Evolutionary conservation across 208 protist genomes (phyloP), one percentile per base, ranked within the genome.

Genomic region (Acanthamoeba triangularis): DNA sequence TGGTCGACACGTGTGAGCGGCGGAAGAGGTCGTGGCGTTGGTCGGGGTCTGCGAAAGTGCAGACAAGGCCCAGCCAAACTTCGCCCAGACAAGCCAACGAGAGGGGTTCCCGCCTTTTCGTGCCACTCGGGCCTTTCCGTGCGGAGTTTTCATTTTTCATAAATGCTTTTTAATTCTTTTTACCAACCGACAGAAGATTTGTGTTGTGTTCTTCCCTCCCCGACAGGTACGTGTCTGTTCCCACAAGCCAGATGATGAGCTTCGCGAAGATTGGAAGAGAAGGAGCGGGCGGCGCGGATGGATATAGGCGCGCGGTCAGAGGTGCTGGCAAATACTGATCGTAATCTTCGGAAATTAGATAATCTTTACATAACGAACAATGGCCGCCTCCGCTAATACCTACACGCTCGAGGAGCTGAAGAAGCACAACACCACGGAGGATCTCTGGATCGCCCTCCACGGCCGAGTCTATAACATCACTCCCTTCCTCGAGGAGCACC

Each of bases 381-480:
- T 85, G 41, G 41, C 54, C 52, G 59, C 84, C 35, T 2, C n/a
- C 56, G 25, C 14, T 3, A 95, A 92, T 78, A 96, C 84, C 69
- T 82, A 54, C 95, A 95, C 98, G 76, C 98, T 98, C 97, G 98
- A 98, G 76, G 98, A 99, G 96, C 98, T 99, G 37, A 82, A 93
- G 49, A 98, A 98, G 97, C 98, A 99, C 95, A 98, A 98, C 90
- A 98, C 95, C 28, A 98, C 98, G 35, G 97, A 96, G 10, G 98
- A 99, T 95, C 98, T 98, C 90, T 99, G 99, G 99, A 97, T 99
- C 2, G 98, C 99, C 54, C 95, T 99, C 87, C 98, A 99, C 92
- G 98, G 98, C 96, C 98, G 98, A 85, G 99, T 99, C 18, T 97
- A 99, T 56, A 97, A 99, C 84, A 97, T 99, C 30, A 98, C 98